phyloP scores from a whole-genome alignment of 2,329 filamentous ascomycete species.

The Penicillium frequentans region DNA sequence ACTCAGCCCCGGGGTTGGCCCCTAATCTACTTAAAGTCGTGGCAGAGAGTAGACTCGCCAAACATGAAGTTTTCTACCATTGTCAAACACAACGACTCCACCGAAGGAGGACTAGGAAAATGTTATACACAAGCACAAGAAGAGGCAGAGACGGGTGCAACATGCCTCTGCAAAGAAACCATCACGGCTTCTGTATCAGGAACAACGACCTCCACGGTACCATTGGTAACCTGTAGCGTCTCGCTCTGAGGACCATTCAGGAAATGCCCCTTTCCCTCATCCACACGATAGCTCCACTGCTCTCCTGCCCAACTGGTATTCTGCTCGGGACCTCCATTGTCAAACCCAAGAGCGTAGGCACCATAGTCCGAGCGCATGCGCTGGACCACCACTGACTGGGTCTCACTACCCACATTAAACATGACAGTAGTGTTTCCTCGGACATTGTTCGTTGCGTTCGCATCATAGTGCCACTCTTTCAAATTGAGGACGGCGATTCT shows the following conservation, averaged over 20 bases:
- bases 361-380: slow-evolving; percentile 15
- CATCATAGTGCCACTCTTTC: background rate
- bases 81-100: no score
- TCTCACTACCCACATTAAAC: background rate
- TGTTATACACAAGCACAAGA: no score
- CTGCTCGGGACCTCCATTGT: slow-evolving; percentile 24
- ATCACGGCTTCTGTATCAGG: background rate
- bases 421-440: background rate
- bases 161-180: background rate
- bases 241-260: background rate
- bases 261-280: slow-evolving; percentile 14
- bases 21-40: no score
- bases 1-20: no score
- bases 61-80: no score
- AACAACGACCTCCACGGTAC: background rate
- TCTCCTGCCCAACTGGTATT: slow-evolving; percentile 30
- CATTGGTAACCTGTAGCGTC: background rate
- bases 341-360: slow-evolving; percentile 18
- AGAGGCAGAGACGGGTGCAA: no score
- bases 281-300: slow-evolving; percentile 20
- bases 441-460: background rate
- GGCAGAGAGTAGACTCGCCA: no score
- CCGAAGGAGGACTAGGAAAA: no score
- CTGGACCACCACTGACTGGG: slow-evolving; percentile 4
- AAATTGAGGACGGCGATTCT: slow-evolving; percentile 10